A percentile compares a stretch with the other conserved stretches of the same genome.
Conservation (phyloP, 1,139 yeast species). For the Nematodospora anomalae region DNA sequence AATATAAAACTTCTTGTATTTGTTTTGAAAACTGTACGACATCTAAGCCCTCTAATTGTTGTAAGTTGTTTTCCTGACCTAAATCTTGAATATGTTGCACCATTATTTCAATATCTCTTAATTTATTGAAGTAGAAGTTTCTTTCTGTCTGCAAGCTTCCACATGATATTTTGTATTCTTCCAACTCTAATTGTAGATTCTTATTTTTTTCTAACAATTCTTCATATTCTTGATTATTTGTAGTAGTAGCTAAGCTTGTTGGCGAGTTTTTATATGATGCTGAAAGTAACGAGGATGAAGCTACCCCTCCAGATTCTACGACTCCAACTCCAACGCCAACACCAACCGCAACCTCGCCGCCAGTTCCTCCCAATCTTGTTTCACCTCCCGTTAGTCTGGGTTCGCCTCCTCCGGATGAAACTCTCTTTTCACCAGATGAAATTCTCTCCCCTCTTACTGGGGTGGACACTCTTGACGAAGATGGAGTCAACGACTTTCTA, state of each 20-base stretch:
- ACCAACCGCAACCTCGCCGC: constrained; percentile 12
- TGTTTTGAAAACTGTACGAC: constrained; percentile 51
- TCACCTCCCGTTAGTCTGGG: background rate
- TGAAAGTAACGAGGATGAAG: constrained; percentile 13
- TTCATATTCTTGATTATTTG: constrained; percentile 16
- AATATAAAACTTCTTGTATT: constrained; percentile 72
- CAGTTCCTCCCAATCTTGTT: background rate
- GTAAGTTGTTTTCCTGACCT: constrained; percentile 27
- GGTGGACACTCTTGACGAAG: constrained; percentile 6
- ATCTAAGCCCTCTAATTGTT: constrained; percentile 29
- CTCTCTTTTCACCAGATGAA: background rate
- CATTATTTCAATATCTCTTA: constrained; percentile 83
- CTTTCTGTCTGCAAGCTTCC: constrained; percentile 51
- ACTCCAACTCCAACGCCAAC: constrained; percentile 16
- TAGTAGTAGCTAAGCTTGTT: background rate
- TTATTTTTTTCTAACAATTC: constrained; percentile 37
- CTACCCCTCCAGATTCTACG: constrained; percentile 8
- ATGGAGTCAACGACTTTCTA: constrained; percentile 5
- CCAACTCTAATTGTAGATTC: constrained; percentile 48
- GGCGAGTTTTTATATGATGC: constrained; percentile 5
- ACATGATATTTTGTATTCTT: constrained; percentile 51
- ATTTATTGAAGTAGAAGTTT: constrained; percentile 84
- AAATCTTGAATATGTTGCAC: constrained; percentile 62
- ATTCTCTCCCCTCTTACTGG: constrained; percentile 4
- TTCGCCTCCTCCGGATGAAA: background rate